Percentiles rank a stretch among this genome's conserved stretches.
Evolutionary conservation across 2,329 filamentous ascomycete genomes (phyloP).

Genomic region (Byssoonygena ceratinophila): DNA sequence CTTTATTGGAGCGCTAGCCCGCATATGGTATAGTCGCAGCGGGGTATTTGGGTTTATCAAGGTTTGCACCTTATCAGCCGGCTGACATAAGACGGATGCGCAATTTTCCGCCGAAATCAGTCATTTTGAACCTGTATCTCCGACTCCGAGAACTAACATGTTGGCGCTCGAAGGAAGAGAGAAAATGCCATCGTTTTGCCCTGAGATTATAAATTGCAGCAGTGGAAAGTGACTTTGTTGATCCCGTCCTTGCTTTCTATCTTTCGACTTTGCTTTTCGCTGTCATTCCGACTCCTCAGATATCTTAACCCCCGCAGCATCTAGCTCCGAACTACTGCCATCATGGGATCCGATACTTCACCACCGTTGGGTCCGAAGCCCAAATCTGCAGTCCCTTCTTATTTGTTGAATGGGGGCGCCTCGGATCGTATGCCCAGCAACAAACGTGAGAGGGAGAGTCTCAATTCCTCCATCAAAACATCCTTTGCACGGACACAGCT

Average conservation of each 20-base stretch:
- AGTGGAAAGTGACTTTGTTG: not conserved
- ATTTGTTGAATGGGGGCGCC: constrained; percentile 47
- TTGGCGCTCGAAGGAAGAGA: not conserved
- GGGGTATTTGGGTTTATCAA: not conserved
- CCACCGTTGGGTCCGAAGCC: constrained; percentile 38
- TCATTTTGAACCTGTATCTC: not conserved
- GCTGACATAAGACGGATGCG: not conserved
- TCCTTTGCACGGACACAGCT: constrained; percentile 44
- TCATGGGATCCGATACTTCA: constrained; percentile 38
- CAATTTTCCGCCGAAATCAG: not conserved
- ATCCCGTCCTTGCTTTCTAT: not conserved
- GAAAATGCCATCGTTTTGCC: not conserved
- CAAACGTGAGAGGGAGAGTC: constrained; percentile 46
- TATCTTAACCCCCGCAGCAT: not conserved
- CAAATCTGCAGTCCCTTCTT: constrained; percentile 45
- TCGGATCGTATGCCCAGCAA: constrained; percentile 42
- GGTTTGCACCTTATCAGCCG: constrained; percentile 3
- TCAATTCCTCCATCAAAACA: constrained; percentile 49
- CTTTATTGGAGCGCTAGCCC: no score
- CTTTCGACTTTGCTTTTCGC: not conserved
- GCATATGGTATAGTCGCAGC: not conserved
- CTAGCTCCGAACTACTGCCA: constrained; percentile 1
- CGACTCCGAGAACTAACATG: not conserved
- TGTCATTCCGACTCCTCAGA: no score
- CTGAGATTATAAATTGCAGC: not conserved